Conservation (phyloP, 306 rosid genomes). For the Casuarina equisetifolia region DNA sequence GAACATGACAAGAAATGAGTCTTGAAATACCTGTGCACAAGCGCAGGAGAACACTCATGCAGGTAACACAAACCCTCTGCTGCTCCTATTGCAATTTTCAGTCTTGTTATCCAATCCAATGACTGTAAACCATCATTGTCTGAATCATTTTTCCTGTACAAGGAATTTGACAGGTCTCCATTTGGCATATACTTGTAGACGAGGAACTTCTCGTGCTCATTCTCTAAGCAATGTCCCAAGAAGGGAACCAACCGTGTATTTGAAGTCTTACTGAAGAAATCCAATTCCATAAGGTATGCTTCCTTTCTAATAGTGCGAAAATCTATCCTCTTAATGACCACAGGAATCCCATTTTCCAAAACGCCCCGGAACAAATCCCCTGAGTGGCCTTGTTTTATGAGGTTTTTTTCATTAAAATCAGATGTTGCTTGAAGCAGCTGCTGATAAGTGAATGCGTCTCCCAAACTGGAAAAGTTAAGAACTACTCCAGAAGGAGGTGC, state of each 20-base stretch:
- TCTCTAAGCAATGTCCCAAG: slow-evolving; percentile 82
- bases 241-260: slow-evolving; percentile 79
- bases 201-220: slow-evolving; percentile 78
- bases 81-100: slow-evolving; percentile 88
- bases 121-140: slow-evolving; percentile 73
- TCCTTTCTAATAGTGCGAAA: slow-evolving; percentile 49
- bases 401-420: slow-evolving; percentile 61
- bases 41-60: slow-evolving; percentile 82
- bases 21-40: slow-evolving; percentile 76
- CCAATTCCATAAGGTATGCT: slow-evolving; percentile 61
- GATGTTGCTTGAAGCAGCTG: slow-evolving; percentile 77
- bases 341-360: slow-evolving; percentile 68
- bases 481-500: slow-evolving; percentile 51
- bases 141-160: slow-evolving; percentile 50
- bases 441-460: slow-evolving; percentile 71
- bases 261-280: slow-evolving; percentile 70
- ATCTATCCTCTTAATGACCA: slow-evolving; percentile 71
- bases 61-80: slow-evolving; percentile 86
- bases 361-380: slow-evolving; percentile 83
- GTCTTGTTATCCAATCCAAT: slow-evolving; percentile 96
- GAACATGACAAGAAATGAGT: slow-evolving; percentile 19
- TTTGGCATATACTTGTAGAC: slow-evolving; percentile 81
- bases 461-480: slow-evolving; percentile 52
- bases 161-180: slow-evolving; percentile 76
- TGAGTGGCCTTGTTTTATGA: slow-evolving; percentile 75